phyloP scores from a whole-genome alignment of 2,329 filamentous ascomycete genomes.

The Pyricularia grisea region DNA sequence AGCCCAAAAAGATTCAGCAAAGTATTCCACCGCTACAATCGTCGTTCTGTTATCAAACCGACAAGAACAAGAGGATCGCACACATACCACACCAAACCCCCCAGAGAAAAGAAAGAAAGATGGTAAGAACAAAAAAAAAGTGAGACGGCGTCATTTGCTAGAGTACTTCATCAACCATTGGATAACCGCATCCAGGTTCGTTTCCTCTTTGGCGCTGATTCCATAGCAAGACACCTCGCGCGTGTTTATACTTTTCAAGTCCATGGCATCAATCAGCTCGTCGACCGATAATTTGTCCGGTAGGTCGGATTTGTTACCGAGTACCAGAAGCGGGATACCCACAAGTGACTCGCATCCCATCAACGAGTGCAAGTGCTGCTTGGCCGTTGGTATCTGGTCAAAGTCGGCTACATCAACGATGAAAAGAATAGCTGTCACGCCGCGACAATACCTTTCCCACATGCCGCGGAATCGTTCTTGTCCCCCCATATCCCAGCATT shows the following conservation, averaged over 20 bases:
- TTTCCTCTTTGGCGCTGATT: slow-evolving; percentile 97
- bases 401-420: slow-evolving; percentile 94
- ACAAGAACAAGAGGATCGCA: not conserved
- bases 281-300: slow-evolving; percentile 87
- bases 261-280: slow-evolving; percentile 86
- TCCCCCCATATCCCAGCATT: slow-evolving; percentile 97
- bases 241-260: slow-evolving; percentile 79
- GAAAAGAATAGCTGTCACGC: slow-evolving; percentile 95
- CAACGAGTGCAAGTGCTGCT: slow-evolving; percentile 84
- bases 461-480: slow-evolving; percentile 95
- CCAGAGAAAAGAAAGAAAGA: not conserved
- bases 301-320: slow-evolving; percentile 96
- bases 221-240: slow-evolving; percentile 98
- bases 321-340: slow-evolving; percentile 84
- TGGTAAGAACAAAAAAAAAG: not conserved
- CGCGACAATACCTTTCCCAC: slow-evolving; percentile 98
- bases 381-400: slow-evolving; percentile 70
- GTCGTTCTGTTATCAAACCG: not conserved
- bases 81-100: not conserved
- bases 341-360: slow-evolving; percentile 77
- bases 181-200: slow-evolving; percentile 92
- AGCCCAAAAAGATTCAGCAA: not conserved
- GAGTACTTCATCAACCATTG: slow-evolving; percentile 93
- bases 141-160: slow-evolving; percentile 38
- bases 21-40: not conserved